Percentiles rank a stretch among this genome's conserved stretches.
Evolutionary conservation across 192 early-diverging fungal genomes (phyloP).

Genomic region (Funneliformis mosseae): DNA sequence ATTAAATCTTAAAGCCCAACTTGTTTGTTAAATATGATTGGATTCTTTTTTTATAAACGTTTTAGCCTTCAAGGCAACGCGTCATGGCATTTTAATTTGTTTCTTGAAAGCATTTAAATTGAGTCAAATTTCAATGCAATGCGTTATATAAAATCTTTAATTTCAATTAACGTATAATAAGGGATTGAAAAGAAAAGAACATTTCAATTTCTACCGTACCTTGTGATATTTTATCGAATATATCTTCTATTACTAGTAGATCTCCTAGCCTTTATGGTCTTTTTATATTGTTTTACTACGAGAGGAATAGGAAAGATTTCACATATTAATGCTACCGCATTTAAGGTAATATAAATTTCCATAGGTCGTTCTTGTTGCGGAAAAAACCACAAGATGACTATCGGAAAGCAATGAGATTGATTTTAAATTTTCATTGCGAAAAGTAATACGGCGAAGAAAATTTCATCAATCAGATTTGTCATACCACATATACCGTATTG

Average conservation of each 20-base stretch:
- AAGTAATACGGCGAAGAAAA: not conserved
- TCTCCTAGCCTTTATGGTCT: not conserved
- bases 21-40: too few relatives aligned
- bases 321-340: conserved; percentile 12
- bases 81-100: too few relatives aligned
- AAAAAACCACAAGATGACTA: conserved; percentile 27
- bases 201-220: not conserved
- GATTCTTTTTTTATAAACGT: too few relatives aligned
- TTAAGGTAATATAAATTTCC: not conserved
- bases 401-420: not conserved
- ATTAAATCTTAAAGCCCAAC: too few relatives aligned
- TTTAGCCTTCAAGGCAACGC: too few relatives aligned
- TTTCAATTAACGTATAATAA: too few relatives aligned
- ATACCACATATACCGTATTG: conserved; percentile 31
- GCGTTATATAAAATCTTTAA: too few relatives aligned
- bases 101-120: too few relatives aligned
- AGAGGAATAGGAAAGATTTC: conserved; percentile 18
- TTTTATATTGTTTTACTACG: conserved; percentile 14
- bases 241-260: not conserved
- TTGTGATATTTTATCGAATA: not conserved
- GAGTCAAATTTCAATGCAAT: too few relatives aligned
- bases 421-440: not conserved
- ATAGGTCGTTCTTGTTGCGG: conserved; percentile 11
- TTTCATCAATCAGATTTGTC: not conserved
- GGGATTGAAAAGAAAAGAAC: too few relatives aligned